These are phyloP conservation scores for Vaccinium myrtillus DNA, from an alignment of 148 eudicot genomes.

Conservation along the genomic window DNA sequence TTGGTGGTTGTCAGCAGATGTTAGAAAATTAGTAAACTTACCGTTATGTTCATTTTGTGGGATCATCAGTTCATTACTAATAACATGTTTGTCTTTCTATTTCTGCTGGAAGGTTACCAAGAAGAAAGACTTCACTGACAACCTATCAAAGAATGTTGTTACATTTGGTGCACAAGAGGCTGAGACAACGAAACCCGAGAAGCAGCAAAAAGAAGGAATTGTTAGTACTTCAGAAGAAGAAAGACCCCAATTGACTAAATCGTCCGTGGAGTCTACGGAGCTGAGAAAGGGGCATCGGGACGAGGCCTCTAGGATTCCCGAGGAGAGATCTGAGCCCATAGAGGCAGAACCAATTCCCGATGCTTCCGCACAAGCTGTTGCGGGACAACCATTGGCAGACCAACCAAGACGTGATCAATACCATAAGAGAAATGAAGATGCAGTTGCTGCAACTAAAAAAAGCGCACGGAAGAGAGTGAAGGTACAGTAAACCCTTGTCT, in stretches of 20 bases:
- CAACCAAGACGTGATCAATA: slow-evolving; percentile 64
- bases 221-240: slow-evolving; percentile 24
- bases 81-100: background rate
- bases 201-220: slow-evolving; percentile 26
- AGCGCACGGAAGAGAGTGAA: slow-evolving; percentile 85
- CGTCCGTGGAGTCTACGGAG: slow-evolving; percentile 26
- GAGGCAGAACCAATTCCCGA: slow-evolving; percentile 23
- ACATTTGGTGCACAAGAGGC: slow-evolving; percentile 69
- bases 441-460: slow-evolving; percentile 79
- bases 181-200: slow-evolving; percentile 23
- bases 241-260: slow-evolving; percentile 26
- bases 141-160: slow-evolving; percentile 62
- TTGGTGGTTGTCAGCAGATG: too few relatives aligned
- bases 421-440: slow-evolving; percentile 73
- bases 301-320: slow-evolving; percentile 26
- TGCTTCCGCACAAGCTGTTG: slow-evolving; percentile 19
- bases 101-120: slow-evolving; percentile 60
- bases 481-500: slow-evolving; percentile 19
- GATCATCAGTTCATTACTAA: background rate
- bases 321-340: slow-evolving; percentile 25
- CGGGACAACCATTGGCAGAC: slow-evolving; percentile 29
- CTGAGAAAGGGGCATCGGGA: slow-evolving; percentile 17
- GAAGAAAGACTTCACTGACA: slow-evolving; percentile 79
- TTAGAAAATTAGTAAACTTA: too few relatives aligned
- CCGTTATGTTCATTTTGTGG: background rate